Percentiles rank a stretch among this genome's conserved stretches.
These are phyloP conservation scores for Limnanthes douglasii DNA, from an alignment of 345 rosid species.

Conservation along the genomic window DNA sequence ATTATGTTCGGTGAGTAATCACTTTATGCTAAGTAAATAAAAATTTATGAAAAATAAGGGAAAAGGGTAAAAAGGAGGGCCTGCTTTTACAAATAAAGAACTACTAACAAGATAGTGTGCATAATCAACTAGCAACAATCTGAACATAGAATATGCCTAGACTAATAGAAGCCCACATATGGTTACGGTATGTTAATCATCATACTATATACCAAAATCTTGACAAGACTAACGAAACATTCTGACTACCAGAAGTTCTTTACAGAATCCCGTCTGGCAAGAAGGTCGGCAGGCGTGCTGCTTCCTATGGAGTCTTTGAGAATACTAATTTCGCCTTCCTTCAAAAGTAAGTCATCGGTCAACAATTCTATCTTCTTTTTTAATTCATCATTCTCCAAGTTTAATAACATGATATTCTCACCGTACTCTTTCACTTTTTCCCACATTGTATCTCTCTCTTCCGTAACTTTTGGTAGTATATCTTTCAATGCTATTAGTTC, in stretches of 20 bases:
- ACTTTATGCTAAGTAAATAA: too few relatives aligned
- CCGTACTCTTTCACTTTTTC: conserved; percentile 50
- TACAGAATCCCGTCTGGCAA: conserved; percentile 36
- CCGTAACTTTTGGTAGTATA: conserved; percentile 52
- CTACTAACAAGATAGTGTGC: conserved; percentile 1
- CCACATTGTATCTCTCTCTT: conserved; percentile 80
- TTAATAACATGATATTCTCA: conserved; percentile 62
- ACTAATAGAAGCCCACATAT: conserved; percentile 11
- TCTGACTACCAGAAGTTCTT: conserved; percentile 17
- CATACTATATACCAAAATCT: too few relatives aligned
- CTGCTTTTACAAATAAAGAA: too few relatives aligned
- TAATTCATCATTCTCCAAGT: conserved; percentile 46
- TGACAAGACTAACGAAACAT: too few relatives aligned
- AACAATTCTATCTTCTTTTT: conserved; percentile 64
- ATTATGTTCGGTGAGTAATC: too few relatives aligned
- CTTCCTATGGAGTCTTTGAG: conserved; percentile 54
- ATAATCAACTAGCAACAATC: background rate
- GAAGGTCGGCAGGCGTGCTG: conserved; percentile 38
- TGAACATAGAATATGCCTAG: conserved; percentile 6
- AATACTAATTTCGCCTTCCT: conserved; percentile 90
- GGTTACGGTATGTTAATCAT: conserved; percentile 4
- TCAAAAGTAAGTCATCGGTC: conserved; percentile 65
- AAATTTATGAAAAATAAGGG: too few relatives aligned
- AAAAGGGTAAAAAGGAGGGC: background rate
- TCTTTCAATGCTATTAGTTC: conserved; percentile 35